Base-by-base conservation (phyloP, 352 stramenopile species). In the Phytophthora hybrid region DNA sequence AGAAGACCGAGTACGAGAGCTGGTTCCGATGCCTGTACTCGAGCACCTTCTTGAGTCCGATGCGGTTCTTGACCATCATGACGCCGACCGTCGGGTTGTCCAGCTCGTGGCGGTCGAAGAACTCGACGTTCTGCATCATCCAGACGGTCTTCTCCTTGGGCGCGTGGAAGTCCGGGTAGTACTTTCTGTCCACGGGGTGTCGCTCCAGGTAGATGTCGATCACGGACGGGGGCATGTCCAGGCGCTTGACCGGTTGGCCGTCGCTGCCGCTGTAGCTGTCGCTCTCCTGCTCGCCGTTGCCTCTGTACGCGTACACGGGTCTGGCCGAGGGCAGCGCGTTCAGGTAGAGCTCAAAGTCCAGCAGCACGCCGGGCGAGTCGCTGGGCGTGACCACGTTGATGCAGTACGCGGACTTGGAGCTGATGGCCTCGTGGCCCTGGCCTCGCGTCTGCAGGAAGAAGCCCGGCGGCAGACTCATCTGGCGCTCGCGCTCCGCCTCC, bases 51-150 rank as follows among this genome's bases (percentile, higher is more conserved):
- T 93, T 91, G 11, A 95, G 76, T 0, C 86, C 84, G 49, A 95
- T 90, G 41, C 86, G 83, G 52, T 93, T 95, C 69, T 95, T 95
- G 39, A 92, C 87, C 55, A 95, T 85, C 77, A 95, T 90, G n/a
- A 95, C 86, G 21, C 88, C 88, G 7, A 95, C 83, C 19, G 77
- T 83, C 8, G 88, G 88, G 54, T 91, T 82, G 16, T 75, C 66
- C 39, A 95, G 73, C 60, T 95, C 88, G 63, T 95, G 88, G 52
- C 87, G 82, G 56, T 95, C 88, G 47, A 95, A 95, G 64, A 93
- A 93, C 68, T 95, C 86, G 60, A 89, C 83, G 71, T 95, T 93
- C 67, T 93, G 85, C 87, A 95, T 92, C 84, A 95, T 91, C 88
- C 88, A 95, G 60, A 95, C 91, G 21, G 82, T 83, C 71, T 95